These are phyloP conservation scores for Entomortierella beljakovae DNA, from an alignment of 192 early-diverging fungal species.

Conservation along the genomic window DNA sequence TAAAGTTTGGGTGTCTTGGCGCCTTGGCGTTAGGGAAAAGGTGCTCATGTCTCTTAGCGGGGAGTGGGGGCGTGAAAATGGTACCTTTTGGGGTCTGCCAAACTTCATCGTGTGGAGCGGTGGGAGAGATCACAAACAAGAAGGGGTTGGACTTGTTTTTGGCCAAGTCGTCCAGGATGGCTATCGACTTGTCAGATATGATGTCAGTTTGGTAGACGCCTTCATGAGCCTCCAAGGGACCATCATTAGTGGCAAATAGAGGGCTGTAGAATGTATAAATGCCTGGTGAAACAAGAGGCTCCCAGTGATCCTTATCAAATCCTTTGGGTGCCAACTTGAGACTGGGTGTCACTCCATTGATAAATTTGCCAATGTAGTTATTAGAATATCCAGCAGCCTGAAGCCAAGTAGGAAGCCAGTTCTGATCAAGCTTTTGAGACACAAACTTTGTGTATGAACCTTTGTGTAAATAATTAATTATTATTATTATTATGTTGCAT, in stretches of 20 bases:
- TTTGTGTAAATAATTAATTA: neutral
- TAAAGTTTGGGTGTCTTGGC: conserved; percentile 69
- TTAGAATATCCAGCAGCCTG: conserved; percentile 67
- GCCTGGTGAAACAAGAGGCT: conserved; percentile 64
- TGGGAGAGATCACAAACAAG: conserved; percentile 65
- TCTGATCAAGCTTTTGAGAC: conserved; percentile 33
- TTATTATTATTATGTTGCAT: neutral
- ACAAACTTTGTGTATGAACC: conserved; percentile 54
- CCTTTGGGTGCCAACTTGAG: conserved; percentile 56
- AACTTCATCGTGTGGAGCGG: conserved; percentile 71
- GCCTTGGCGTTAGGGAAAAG: conserved; percentile 66
- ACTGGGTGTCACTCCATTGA: conserved; percentile 61
- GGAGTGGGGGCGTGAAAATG: conserved; percentile 62
- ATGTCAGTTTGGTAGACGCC: conserved; percentile 69
- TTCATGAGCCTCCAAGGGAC: conserved; percentile 57
- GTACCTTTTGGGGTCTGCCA: conserved; percentile 25
- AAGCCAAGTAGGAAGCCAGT: conserved; percentile 49
- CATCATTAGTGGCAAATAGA: conserved; percentile 69
- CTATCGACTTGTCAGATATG: conserved; percentile 61
- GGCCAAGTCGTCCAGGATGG: conserved; percentile 55
- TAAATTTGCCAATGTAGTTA: conserved; percentile 77
- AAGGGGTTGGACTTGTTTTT: conserved; percentile 57
- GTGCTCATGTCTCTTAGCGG: conserved; percentile 68
- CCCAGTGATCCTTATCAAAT: conserved; percentile 51
- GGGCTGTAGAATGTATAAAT: conserved; percentile 68